phyloP scores from a whole-genome alignment of 2,329 filamentous ascomycete species.

The Zymoseptoria ardabiliae region DNA sequence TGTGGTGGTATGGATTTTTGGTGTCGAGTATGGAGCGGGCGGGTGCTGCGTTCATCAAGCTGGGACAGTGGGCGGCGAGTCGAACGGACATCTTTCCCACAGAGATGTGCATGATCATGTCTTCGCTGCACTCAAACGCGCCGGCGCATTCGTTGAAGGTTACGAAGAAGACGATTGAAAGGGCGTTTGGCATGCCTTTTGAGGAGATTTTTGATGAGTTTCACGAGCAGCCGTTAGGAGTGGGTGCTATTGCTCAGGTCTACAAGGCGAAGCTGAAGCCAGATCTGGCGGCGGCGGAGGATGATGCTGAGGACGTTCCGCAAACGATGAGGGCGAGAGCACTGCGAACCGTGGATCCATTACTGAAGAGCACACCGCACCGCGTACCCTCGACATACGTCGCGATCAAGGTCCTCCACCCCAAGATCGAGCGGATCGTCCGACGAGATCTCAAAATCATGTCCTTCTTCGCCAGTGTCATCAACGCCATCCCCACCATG shows the following conservation, averaged over 20 bases:
- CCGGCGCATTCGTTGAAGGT: conserved; percentile 78
- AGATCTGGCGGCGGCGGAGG: conserved; percentile 59
- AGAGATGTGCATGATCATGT: conserved; percentile 89
- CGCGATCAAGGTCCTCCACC: conserved; percentile 92
- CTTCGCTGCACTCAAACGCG: conserved; percentile 86
- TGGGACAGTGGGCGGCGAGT: conserved; percentile 97
- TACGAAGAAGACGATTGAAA: conserved; percentile 71
- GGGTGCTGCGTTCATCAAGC: conserved; percentile 95
- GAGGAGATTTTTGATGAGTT: conserved; percentile 97
- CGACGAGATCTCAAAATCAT: conserved; percentile 90
- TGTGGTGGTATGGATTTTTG: conserved; percentile 93
- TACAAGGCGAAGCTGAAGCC: conserved; percentile 91
- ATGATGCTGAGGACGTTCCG: conserved; percentile 47
- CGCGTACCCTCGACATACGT: conserved; percentile 87
- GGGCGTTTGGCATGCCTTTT: conserved; percentile 75
- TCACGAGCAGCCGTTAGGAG: conserved; percentile 77
- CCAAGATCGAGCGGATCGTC: conserved; percentile 80
- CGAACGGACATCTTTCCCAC: conserved; percentile 92
- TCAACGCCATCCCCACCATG: conserved; percentile 86
- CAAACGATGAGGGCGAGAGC: conserved; percentile 61
- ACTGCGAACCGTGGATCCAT: conserved; percentile 71
- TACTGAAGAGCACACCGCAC: conserved; percentile 79
- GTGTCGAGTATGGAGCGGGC: conserved; percentile 86
- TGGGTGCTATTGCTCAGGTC: conserved; percentile 94
- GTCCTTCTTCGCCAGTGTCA: conserved; percentile 75